Conservation (phyloP, 2,329 filamentous ascomycete genomes). For the Fusarium veterinarium region DNA sequence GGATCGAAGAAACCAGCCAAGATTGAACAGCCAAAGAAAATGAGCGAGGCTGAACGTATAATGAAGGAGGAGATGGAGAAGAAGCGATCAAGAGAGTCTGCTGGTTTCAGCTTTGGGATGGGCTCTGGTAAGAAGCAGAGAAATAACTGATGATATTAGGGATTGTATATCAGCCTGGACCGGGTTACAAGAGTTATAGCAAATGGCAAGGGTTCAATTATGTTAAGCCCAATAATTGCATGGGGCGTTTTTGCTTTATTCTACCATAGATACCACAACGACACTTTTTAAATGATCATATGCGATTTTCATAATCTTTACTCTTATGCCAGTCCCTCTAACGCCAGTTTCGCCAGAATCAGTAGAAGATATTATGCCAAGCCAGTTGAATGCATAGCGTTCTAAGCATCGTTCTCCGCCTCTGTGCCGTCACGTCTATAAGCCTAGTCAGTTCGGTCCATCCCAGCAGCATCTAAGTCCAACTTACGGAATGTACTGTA, state of each 20-base stretch:
- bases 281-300: conserved; percentile 29
- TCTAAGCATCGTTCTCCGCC: conserved; percentile 59
- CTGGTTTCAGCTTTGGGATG: conserved; percentile 59
- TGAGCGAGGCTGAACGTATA: conserved; percentile 88
- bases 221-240: conserved; percentile 4
- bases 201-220: not conserved
- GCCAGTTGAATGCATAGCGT: conserved; percentile 14
- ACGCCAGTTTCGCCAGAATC: conserved; percentile 50
- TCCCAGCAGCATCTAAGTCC: not conserved
- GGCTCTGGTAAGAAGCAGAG: conserved; percentile 65
- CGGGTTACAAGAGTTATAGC: not conserved
- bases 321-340: conserved; percentile 35
- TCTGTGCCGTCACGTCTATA: conserved; percentile 68
- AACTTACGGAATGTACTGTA: conserved; percentile 72
- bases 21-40: conserved; percentile 77
- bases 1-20: conserved; percentile 71
- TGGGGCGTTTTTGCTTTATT: conserved; percentile 37
- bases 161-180: not conserved
- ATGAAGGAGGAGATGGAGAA: conserved; percentile 87
- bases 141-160: conserved; percentile 38
- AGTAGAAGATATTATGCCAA: conserved; percentile 25
- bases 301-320: conserved; percentile 13
- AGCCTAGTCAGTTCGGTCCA: conserved; percentile 18
- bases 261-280: conserved; percentile 48
- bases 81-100: conserved; percentile 67